phyloP scores from a whole-genome alignment of 2,329 filamentous ascomycete genomes.

The Mycocentrospora acerina region DNA sequence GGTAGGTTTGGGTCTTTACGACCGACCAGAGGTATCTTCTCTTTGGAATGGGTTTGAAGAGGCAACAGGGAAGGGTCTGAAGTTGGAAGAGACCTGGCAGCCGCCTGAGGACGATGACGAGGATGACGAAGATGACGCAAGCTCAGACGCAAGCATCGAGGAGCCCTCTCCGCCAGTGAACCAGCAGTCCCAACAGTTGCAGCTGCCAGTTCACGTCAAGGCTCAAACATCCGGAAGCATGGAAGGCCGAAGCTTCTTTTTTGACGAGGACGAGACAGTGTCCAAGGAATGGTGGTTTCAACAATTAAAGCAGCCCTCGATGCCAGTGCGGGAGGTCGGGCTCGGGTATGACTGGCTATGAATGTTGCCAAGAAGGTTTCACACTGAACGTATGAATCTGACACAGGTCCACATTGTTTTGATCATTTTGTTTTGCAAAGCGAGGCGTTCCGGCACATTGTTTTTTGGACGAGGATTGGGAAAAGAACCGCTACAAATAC shows the following conservation, averaged over 20 bases:
- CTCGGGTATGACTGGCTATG: slow-evolving; percentile 43
- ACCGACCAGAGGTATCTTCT: slow-evolving; percentile 64
- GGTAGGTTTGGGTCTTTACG: slow-evolving; percentile 81
- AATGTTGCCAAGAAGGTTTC: slow-evolving; percentile 12
- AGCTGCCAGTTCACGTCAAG: slow-evolving; percentile 31
- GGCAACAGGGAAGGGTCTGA: slow-evolving; percentile 70
- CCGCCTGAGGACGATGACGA: slow-evolving; percentile 58
- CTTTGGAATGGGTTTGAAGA: slow-evolving; percentile 52
- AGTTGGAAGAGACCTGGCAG: slow-evolving; percentile 79
- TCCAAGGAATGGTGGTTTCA: slow-evolving; percentile 47
- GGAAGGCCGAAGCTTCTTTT: slow-evolving; percentile 46
- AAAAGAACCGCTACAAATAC: slow-evolving; percentile 27
- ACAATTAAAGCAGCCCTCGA: slow-evolving; percentile 37
- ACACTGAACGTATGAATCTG: slow-evolving; percentile 7
- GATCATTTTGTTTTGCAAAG: slow-evolving; percentile 26
- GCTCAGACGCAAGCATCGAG: slow-evolving; percentile 47
- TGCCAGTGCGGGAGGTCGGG: slow-evolving; percentile 42
- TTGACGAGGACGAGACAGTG: slow-evolving; percentile 41
- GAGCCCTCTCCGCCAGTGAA: slow-evolving; percentile 34
- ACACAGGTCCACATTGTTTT: slow-evolving; percentile 12
- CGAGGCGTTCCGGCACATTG: slow-evolving; percentile 30
- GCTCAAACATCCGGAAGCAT: slow-evolving; percentile 33
- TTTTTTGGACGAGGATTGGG: slow-evolving; percentile 6
- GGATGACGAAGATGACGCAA: slow-evolving; percentile 43
- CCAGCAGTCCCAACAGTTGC: slow-evolving; percentile 18